Percentiles rank a stretch among this genome's conserved stretches.
Conservation (phyloP, 192 early-diverging fungal genomes). For the Mortierella alpina region DNA sequence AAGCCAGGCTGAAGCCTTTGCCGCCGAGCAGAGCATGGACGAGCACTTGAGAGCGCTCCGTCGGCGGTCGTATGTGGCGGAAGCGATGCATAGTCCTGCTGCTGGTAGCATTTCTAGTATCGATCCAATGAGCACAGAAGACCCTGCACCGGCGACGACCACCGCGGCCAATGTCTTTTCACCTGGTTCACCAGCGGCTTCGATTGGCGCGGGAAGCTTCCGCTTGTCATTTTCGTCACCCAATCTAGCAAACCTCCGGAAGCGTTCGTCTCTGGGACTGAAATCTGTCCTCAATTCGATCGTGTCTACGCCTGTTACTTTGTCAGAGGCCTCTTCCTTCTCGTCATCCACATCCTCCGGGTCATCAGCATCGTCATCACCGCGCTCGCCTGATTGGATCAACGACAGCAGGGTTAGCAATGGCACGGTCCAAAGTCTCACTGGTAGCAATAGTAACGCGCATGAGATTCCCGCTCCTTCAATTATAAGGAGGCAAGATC, state of each 20-base stretch:
- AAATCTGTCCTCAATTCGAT: conserved; percentile 34
- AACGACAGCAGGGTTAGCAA: not conserved
- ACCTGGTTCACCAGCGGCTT: not conserved
- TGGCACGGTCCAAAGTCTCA: not conserved
- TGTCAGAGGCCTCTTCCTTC: conserved; percentile 2
- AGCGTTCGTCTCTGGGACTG: conserved; percentile 29
- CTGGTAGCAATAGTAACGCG: no score
- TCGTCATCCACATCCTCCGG: not conserved
- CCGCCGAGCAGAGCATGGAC: conserved; percentile 42
- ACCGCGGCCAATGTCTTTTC: not conserved
- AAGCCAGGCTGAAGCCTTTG: conserved; percentile 3
- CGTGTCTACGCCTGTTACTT: not conserved
- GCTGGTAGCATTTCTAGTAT: not conserved
- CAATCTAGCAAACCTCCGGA: conserved; percentile 12
- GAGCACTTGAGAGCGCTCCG: conserved; percentile 36
- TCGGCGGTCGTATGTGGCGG: conserved; percentile 16
- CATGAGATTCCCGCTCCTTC: not conserved
- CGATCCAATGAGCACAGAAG: not conserved
- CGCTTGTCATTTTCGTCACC: conserved; percentile 38
- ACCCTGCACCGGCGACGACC: not conserved
- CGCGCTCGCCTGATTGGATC: not conserved
- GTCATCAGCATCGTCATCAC: not conserved
- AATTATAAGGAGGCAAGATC: not conserved
- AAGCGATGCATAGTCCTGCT: conserved; percentile 3
- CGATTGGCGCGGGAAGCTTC: conserved; percentile 9